phyloP scores from a whole-genome alignment of 2,329 filamentous ascomycete genomes.

The Cladorrhinum sp. region DNA sequence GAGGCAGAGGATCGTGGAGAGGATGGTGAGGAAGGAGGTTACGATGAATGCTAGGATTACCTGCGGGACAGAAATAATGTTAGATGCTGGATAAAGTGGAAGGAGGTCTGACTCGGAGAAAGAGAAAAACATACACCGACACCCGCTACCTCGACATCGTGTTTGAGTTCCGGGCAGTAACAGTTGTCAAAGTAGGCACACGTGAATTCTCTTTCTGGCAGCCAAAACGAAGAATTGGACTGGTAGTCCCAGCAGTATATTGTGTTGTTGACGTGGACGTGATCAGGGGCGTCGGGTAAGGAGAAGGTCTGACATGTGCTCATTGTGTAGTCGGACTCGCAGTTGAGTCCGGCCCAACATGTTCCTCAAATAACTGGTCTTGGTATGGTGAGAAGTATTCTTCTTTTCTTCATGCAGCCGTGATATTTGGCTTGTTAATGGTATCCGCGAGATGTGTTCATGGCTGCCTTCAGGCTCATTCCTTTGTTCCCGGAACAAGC shows the following conservation, averaged over 20 bases:
- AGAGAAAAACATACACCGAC: no score
- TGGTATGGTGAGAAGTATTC: not conserved
- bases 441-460: no score
- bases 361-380: no score
- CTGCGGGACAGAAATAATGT: no score
- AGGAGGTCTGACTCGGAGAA: no score
- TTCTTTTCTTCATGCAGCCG: no score
- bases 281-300: not conserved
- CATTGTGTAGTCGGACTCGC: not conserved
- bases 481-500: no score
- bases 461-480: no score
- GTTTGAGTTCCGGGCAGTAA: conserved; percentile 10
- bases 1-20: conserved; percentile 1
- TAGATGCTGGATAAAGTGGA: no score
- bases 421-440: no score
- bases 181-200: conserved; percentile 2
- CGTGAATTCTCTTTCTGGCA: not conserved
- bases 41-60: conserved; percentile 13
- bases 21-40: not conserved
- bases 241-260: conserved; percentile 9
- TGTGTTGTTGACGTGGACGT: not conserved
- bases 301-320: not conserved
- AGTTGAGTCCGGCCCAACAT: no score
- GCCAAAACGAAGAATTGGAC: not conserved
- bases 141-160: conserved; percentile 17